Evolutionary conservation across 768 basidiomycete species (phyloP), one percentile per base, ranked within the genome.

Genomic region (Amanita polypyramis): DNA sequence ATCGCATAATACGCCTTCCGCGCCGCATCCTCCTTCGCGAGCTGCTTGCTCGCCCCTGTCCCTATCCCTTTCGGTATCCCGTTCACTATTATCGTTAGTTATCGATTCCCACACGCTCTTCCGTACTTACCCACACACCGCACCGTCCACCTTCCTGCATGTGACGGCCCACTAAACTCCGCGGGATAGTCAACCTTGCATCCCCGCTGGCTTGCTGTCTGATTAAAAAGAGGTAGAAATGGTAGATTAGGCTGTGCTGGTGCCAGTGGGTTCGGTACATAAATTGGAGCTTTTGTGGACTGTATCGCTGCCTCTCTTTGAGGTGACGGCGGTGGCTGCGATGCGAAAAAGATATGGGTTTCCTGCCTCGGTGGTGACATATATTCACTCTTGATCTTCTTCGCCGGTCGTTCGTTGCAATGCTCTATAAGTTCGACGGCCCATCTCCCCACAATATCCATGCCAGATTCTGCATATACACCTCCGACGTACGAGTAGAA

Each of bases 1-100:
- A 88, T 80, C 7, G 75, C 72, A 56, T 77, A 75, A 63, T 76
- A 85, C 7, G 85, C 85, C 54, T 77, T 68, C 49, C 75, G 71
- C 14, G 85, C 85, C 0, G 85, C 85, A 48, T 82, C 80, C 56
- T 88, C 85, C 61, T 86, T 88, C 5, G 85, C 85, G 1, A 76
- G 63, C 57, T 88, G 85, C 61, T 88, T 88, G 60, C 70, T 82
- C 45, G 70, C 66, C 23, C 83, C 82, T n/a, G 59, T 62, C 1
- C 85, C 86, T 42, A 68, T 62, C 9, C 85, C 85, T 56, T 79
- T 84, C 56, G 67, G 66, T 50, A 84, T 76, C 1, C 82, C 82
- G 55, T 86, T 82, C 43, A 85, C 86, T 86, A 51, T 35, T 25
- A n/a, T 20, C 34, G 36, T 47, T n/a, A 42, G 33, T 45, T 23